These are phyloP conservation scores for Globisporangium nagaii DNA, from an alignment of 352 stramenopile genomes.

Conservation along the genomic window DNA sequence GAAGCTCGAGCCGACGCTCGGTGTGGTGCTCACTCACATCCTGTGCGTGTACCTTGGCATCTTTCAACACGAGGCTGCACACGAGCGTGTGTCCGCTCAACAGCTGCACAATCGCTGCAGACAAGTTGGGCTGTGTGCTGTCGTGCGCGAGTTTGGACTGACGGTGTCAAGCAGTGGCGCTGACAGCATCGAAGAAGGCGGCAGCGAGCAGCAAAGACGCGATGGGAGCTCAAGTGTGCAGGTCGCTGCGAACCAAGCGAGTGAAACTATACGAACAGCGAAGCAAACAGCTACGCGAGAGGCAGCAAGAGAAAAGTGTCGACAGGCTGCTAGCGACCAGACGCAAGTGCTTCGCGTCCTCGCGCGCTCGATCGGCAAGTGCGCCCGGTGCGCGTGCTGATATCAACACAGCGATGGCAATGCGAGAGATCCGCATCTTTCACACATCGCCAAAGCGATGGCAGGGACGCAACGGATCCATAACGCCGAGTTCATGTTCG, in stretches of 20 bases:
- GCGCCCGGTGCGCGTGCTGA: slow-evolving; percentile 2
- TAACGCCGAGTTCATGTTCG: too few species aligned
- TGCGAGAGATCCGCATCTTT: too few species aligned
- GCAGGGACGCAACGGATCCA: too few species aligned
- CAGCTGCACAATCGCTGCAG: slow-evolving; percentile 6
- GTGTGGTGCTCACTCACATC: neutral
- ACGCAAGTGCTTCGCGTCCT: neutral
- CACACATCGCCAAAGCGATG: too few species aligned
- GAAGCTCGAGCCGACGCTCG: slow-evolving; percentile 4
- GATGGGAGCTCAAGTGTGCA: neutral
- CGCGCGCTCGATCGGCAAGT: neutral
- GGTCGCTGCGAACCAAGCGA: neutral
- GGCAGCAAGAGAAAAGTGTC: neutral
- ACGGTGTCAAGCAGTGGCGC: neutral
- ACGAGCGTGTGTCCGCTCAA: neutral
- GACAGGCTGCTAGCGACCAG: neutral
- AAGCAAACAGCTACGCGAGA: neutral
- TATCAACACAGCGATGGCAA: neutral
- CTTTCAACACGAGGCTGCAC: slow-evolving; percentile 1
- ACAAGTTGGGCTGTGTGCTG: slow-evolving; percentile 3
- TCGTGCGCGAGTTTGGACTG: slow-evolving; percentile 1
- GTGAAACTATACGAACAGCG: neutral
- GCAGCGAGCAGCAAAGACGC: neutral
- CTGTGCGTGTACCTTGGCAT: slow-evolving; percentile 3
- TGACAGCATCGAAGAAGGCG: neutral